Conservation (phyloP, 2,329 filamentous ascomycete genomes). For the Diaporthe velutina region DNA sequence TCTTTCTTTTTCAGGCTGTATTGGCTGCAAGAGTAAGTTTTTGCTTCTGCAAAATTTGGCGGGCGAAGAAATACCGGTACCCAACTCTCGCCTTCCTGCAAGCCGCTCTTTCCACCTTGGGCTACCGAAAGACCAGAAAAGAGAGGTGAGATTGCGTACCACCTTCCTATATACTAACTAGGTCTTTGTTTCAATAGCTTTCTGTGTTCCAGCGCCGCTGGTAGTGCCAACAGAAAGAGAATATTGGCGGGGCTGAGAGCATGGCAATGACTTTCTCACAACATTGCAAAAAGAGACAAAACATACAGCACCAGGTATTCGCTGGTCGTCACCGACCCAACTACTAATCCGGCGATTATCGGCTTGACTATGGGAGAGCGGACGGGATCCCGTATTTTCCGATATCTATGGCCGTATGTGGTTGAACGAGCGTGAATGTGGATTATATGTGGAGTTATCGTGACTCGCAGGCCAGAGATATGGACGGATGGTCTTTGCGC, state of each 20-base stretch:
- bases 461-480: not conserved
- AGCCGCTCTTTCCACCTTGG: too few species aligned
- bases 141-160: too few species aligned
- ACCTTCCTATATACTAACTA: too few species aligned
- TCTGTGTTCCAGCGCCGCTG: conserved; percentile 63
- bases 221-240: conserved; percentile 68
- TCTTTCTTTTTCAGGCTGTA: conserved; percentile 56
- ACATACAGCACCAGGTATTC: conserved; percentile 18
- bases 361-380: too few species aligned
- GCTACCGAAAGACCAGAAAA: too few species aligned
- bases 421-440: not conserved
- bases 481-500: not conserved
- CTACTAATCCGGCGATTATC: too few species aligned
- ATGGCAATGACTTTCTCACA: conserved; percentile 65
- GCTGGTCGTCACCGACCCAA: too few species aligned
- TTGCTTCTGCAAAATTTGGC: too few species aligned
- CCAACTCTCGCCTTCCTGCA: too few species aligned
- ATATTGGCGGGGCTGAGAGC: conserved; percentile 60
- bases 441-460: not conserved
- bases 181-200: conserved; percentile 68
- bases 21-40: too few species aligned
- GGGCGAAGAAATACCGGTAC: too few species aligned
- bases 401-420: conserved; percentile 13
- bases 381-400: conserved; percentile 7
- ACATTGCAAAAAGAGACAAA: not conserved